Evolutionary conservation across 169 alveolate genomes (phyloP).

Genomic region (Eimeria praecox): DNA sequence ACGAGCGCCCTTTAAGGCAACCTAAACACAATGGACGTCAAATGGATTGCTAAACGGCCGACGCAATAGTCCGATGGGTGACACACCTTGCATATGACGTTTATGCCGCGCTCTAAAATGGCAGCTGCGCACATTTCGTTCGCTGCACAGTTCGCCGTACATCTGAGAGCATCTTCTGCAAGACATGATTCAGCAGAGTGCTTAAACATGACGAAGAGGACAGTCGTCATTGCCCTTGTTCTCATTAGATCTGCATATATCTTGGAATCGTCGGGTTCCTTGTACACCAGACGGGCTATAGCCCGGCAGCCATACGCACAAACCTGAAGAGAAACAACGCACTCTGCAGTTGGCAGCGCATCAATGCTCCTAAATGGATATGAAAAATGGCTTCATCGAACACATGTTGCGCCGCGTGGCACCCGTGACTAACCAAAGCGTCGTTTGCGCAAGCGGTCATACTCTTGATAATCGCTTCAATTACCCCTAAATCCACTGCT

Average conservation of each 20-base stretch:
- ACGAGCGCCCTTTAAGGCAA: neutral
- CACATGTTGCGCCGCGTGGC: neutral
- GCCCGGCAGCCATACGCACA: conserved; percentile 78
- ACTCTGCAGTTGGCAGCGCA: neutral
- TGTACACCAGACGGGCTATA: conserved; percentile 75
- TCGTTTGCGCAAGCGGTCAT: conserved; percentile 76
- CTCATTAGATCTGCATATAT: conserved; percentile 67
- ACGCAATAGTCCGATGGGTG: neutral
- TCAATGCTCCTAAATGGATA: neutral
- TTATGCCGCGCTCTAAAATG: conserved; percentile 78
- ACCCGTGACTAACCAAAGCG: conserved; percentile 43
- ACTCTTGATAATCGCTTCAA: conserved; percentile 78
- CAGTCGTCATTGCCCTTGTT: conserved; percentile 74
- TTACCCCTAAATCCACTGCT: conserved; percentile 72
- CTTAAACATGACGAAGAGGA: conserved; percentile 78
- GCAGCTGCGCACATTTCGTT: conserved; percentile 75
- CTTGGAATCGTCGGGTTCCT: conserved; percentile 67
- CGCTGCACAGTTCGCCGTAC: conserved; percentile 79
- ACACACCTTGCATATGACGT: conserved; percentile 77
- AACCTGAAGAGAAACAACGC: conserved; percentile 26
- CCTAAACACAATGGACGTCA: neutral
- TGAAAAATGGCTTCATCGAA: neutral
- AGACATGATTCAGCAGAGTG: conserved; percentile 60
- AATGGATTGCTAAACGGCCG: neutral
- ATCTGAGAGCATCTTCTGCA: conserved; percentile 77